phyloP scores from a whole-genome alignment of 1,284 basidiomycete genomes.

The Mycena sp. region DNA sequence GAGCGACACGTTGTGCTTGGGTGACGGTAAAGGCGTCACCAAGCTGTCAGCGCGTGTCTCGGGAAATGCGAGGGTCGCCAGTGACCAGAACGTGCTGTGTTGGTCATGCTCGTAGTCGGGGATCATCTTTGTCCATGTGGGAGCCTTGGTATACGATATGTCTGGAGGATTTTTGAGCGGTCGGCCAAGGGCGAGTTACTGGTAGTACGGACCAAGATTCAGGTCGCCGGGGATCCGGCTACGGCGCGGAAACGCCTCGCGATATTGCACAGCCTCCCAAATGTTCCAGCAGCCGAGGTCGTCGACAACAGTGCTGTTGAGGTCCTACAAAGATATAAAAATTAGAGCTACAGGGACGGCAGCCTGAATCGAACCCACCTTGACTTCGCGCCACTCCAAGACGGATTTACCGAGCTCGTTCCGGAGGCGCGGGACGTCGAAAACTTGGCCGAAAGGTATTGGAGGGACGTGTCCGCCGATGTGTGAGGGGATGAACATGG shows the following conservation, averaged over 20 bases:
- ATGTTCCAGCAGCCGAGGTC: conserved; percentile 77
- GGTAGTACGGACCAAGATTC: conserved; percentile 59
- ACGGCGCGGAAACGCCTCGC: conserved; percentile 56
- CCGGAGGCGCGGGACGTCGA: conserved; percentile 60
- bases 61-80: conserved; percentile 56
- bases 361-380: conserved; percentile 32
- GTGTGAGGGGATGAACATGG: conserved; percentile 74
- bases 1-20: conserved; percentile 49
- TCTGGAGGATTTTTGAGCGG: conserved; percentile 47
- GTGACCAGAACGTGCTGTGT: conserved; percentile 53
- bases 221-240: conserved; percentile 56
- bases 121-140: conserved; percentile 53
- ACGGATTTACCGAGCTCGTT: conserved; percentile 52
- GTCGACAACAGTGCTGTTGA: conserved; percentile 51
- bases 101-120: conserved; percentile 44
- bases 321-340: conserved; percentile 39
- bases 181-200: background rate
- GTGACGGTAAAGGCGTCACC: conserved; percentile 40
- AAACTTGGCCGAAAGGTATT: conserved; percentile 61
- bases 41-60: conserved; percentile 48
- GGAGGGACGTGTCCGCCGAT: conserved; percentile 56
- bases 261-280: conserved; percentile 62
- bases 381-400: conserved; percentile 66
- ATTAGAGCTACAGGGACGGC: background rate
- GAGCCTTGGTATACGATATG: conserved; percentile 58